Conservation (phyloP, 768 basidiomycete genomes). For the Lentinula lateritia region DNA sequence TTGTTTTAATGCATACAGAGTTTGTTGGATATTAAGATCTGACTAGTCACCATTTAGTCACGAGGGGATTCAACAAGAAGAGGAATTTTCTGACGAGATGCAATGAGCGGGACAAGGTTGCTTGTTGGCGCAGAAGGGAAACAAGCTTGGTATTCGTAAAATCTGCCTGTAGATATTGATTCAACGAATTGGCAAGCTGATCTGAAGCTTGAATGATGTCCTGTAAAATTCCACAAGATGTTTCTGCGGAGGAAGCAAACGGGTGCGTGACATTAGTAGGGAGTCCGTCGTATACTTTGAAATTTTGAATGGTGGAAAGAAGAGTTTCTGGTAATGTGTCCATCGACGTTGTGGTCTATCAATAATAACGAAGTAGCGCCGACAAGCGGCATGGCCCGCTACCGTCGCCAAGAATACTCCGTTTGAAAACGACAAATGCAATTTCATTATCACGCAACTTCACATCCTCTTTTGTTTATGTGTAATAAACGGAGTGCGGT, state of each 20-base stretch:
- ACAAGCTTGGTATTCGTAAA: constrained; percentile 62
- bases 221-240: constrained; percentile 38
- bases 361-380: too few species aligned
- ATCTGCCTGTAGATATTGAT: constrained; percentile 41
- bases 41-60: constrained; percentile 32
- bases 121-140: constrained; percentile 62
- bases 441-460: too few species aligned
- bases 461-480: too few species aligned
- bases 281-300: constrained; percentile 30
- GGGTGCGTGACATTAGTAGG: constrained; percentile 35
- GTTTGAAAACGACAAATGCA: too few species aligned
- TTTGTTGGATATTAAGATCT: constrained; percentile 46
- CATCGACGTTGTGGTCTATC: not conserved
- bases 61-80: constrained; percentile 9
- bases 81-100: constrained; percentile 37
- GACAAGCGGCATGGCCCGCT: too few species aligned
- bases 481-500: too few species aligned
- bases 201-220: constrained; percentile 46
- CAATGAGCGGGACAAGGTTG: constrained; percentile 45
- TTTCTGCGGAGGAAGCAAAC: constrained; percentile 37
- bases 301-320: constrained; percentile 37
- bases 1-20: constrained; percentile 40
- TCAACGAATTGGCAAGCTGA: constrained; percentile 50
- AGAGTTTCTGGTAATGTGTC: constrained; percentile 23
- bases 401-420: too few species aligned